Base-by-base conservation (phyloP, 1,284 basidiomycete species). In the Xerocomus amazonicus region DNA sequence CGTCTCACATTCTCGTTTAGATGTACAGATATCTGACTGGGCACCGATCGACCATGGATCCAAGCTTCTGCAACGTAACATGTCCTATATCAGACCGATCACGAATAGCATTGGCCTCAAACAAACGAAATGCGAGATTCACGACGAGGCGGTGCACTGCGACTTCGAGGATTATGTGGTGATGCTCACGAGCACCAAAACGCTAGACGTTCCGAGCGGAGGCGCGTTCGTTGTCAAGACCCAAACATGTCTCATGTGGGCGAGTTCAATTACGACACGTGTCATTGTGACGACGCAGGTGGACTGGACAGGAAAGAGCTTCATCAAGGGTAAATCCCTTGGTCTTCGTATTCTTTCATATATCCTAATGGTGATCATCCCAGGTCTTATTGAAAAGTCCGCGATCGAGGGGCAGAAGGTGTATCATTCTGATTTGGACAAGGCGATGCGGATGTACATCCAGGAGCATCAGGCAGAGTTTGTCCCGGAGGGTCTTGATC, bases 11-110 rank as follows among this genome's bases (percentile, higher is more conserved):
- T 49, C 34, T 47, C 39, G 13, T 36, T 23, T 61, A 96, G 93
- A 96, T 55, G 80, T 97, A 50, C 92, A 97, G 67, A 88, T 92
- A 56, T 88, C 91, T 3, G 94, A 97, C 62, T 97, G 94, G 94
- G 73, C 78, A 10, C 91, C 92, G 0, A 73, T 73, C 3, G 60
- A 69, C 0, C 73, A 80, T 0, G 81, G 78, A n/a, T 81, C 84
- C 36, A 79, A 85, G 53, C 77, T 90, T 42, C 80, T 97, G 6
- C 76, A 83, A 16, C 82, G 96, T 13, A 87, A 90, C 53, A 92
- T 96, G 79, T 90, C 91, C 17, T 99, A 98, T 71, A 95, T 97
- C 71, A 98, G 97, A 68, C 95, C 95, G 0, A 75, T 99, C 36
- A 84, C 81, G 54, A 94, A 81, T 0, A 83, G 84, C 34, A 83